phyloP scores from a whole-genome alignment of 257 asterid species.

The Forsythia suspensa region DNA sequence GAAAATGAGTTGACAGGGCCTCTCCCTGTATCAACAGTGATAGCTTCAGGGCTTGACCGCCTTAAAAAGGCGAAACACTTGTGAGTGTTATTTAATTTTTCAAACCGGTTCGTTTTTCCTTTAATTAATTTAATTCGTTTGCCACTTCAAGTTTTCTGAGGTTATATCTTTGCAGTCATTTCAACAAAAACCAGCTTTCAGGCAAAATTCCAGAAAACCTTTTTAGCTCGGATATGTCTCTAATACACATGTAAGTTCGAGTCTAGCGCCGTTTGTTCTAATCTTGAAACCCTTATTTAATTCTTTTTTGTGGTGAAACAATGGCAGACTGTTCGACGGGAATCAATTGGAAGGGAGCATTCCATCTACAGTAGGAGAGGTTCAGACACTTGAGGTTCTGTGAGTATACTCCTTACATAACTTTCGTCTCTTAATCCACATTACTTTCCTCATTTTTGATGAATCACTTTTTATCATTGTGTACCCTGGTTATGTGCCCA shows the following conservation, averaged over 20 bases:
- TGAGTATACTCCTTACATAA: constrained; percentile 49
- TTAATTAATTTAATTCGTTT: background rate
- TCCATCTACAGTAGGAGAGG: constrained; percentile 69
- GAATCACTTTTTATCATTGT: background rate
- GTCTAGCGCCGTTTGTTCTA: background rate
- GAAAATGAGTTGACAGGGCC: constrained; percentile 80
- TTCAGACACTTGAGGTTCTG: constrained; percentile 90
- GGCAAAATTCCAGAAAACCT: constrained; percentile 69
- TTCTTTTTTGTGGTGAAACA: constrained; percentile 4
- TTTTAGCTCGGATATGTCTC: constrained; percentile 67
- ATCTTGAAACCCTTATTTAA: background rate
- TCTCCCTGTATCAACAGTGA: constrained; percentile 68
- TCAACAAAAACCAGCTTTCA: constrained; percentile 84
- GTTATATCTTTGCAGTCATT: constrained; percentile 66
- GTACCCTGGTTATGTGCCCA: constrained; percentile 26
- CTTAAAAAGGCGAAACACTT: constrained; percentile 91
- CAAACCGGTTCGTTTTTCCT: background rate
- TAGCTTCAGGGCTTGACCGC: constrained; percentile 76
- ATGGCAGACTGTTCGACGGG: constrained; percentile 70
- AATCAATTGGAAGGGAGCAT: constrained; percentile 70
- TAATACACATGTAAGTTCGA: constrained; percentile 80
- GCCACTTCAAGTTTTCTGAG: constrained; percentile 26
- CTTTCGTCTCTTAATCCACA: background rate
- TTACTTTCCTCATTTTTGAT: background rate
- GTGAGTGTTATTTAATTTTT: constrained; percentile 42